Conservation (phyloP, 2,329 filamentous ascomycete species). For the Calonectria ilicicola region DNA sequence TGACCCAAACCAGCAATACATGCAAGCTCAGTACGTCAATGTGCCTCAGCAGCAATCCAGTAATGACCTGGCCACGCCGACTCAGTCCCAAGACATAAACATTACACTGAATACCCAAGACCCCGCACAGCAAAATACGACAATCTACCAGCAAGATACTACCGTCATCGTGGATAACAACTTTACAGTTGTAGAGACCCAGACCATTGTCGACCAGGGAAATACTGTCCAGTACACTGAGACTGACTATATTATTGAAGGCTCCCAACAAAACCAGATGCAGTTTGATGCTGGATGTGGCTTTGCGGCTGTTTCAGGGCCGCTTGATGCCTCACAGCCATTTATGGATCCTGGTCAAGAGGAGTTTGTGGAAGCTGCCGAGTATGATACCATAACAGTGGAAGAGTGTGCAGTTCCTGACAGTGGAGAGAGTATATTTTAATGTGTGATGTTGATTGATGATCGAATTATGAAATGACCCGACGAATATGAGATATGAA, state of each 20-base stretch:
- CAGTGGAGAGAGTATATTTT: background rate
- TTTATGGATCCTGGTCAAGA: background rate
- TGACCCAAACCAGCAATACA: background rate
- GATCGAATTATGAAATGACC: background rate
- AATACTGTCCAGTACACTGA: background rate
- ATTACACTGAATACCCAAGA: background rate
- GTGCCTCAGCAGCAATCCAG: background rate
- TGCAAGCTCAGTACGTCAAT: background rate
- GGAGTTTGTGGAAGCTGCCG: background rate
- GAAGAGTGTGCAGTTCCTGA: background rate
- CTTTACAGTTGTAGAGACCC: background rate
- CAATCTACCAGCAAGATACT: background rate
- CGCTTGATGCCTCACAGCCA: background rate
- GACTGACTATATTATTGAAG: background rate
- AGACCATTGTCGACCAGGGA: background rate
- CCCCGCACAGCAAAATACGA: background rate
- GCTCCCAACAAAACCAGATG: background rate
- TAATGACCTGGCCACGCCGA: background rate
- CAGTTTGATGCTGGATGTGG: background rate
- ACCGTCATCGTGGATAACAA: background rate
- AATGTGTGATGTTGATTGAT: background rate
- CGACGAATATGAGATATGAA: background rate
- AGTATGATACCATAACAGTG: background rate
- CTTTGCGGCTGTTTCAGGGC: background rate
- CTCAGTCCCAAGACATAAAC: background rate